Evolutionary conservation across 2,329 filamentous ascomycete genomes (phyloP), one percentile per base, ranked within the genome.

Genomic region (Chaetomiaceae sp.): DNA sequence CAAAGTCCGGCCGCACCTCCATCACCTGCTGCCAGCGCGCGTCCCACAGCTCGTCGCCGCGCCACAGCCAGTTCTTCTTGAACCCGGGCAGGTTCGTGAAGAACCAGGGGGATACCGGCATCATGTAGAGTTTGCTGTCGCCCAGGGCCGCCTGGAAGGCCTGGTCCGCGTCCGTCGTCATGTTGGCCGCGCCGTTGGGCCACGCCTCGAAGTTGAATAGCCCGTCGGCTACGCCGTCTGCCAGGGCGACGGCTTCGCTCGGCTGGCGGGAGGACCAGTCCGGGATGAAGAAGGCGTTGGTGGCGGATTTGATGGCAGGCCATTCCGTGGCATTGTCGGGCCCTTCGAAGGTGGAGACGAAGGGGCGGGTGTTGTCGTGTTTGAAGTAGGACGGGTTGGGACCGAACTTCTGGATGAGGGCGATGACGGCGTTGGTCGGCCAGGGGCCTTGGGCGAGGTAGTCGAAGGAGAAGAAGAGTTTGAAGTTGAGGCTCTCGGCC

Each of bases 51-150:
- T 76, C 71, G 58, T 85, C 82, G n/a, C 80, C 78, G 20, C 74
- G 73, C 72, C 79, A 86, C 5, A 84, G 69, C 81, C 82, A 86
- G 62, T 83, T 81, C 67, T 85, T 85, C 37, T 69, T 65, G 60
- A 74, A 84, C 6, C 70, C 69, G 0, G 78, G 75, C 9, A 84
- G 67, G 54, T 81, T 78, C 45, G 82, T 82, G 65, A 76, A 82
- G 66, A 82, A 82, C 79, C 78, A 81, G 0, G 79, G 78, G 0
- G 75, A 75, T 14, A 80, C 74, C 2, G 75, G 72, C 75, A 80
- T 79, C 73, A 81, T 79, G 60, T 69, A 72, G 1, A 63, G 51
- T 61, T 73, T 75, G 0, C 63, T 4, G 8, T 4, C 4, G 0
- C 55, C 62, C 0, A 75, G 64, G 27, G 66, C 65, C 4, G 56